Conservation (phyloP, 2,329 filamentous ascomycete species). For the Clonostachys chloroleuca region DNA sequence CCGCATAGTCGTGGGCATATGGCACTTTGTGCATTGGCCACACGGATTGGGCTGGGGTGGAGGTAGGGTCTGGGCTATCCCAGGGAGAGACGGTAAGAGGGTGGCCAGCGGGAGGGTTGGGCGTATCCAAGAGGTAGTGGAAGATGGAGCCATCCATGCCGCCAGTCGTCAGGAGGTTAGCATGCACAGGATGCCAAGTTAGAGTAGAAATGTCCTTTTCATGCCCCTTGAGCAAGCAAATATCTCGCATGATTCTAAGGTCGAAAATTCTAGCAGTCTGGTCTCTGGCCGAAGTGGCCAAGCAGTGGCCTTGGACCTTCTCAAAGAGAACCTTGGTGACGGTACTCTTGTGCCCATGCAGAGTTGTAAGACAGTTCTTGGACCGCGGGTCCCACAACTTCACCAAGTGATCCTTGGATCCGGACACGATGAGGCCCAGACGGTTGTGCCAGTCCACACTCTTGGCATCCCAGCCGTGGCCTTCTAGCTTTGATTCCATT, state of each 20-base stretch:
- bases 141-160: slow-evolving; percentile 85
- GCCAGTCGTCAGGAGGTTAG: slow-evolving; percentile 83
- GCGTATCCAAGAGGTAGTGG: slow-evolving; percentile 95
- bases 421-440: slow-evolving; percentile 90
- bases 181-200: slow-evolving; percentile 90
- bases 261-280: slow-evolving; percentile 93
- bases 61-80: slow-evolving; percentile 74
- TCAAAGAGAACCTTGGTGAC: slow-evolving; percentile 93
- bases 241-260: slow-evolving; percentile 96
- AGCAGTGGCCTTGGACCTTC: slow-evolving; percentile 73
- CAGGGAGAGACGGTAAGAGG: slow-evolving; percentile 74
- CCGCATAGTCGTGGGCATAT: slow-evolving; percentile 88
- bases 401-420: slow-evolving; percentile 94
- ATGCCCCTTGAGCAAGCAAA: slow-evolving; percentile 87
- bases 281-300: slow-evolving; percentile 90
- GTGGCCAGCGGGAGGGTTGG: slow-evolving; percentile 75
- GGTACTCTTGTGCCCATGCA: slow-evolving; percentile 96
- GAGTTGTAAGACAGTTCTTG: slow-evolving; percentile 82
- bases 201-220: slow-evolving; percentile 94
- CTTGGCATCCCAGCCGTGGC: slow-evolving; percentile 98
- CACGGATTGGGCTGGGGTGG: slow-evolving; percentile 83
- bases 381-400: slow-evolving; percentile 98
- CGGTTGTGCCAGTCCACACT: slow-evolving; percentile 96
- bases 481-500: slow-evolving; percentile 78
- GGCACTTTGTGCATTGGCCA: slow-evolving; percentile 84